phyloP scores from a whole-genome alignment of 1,284 basidiomycete species.

The Heterobasidion annosum region DNA sequence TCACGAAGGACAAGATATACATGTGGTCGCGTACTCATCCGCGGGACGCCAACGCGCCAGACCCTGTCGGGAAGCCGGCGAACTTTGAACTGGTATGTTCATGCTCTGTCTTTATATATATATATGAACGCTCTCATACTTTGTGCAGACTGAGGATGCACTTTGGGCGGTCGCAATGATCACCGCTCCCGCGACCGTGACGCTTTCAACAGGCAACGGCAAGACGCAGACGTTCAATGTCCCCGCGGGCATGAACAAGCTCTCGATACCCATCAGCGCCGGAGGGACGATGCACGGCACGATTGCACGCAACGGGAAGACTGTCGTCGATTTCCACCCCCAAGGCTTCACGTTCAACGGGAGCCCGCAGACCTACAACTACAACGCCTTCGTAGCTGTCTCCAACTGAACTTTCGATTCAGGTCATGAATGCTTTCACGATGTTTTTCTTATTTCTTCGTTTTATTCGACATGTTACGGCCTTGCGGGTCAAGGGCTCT shows the following conservation, averaged over 20 bases:
- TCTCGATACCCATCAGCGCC: slow-evolving; percentile 47
- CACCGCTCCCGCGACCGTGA: slow-evolving; percentile 41
- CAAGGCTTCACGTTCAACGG: slow-evolving; percentile 42
- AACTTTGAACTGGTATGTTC: slow-evolving; percentile 41
- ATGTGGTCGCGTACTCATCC: slow-evolving; percentile 74
- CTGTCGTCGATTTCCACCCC: slow-evolving; percentile 41
- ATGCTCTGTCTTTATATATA: not conserved
- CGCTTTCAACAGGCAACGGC: slow-evolving; percentile 37
- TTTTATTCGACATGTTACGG: too few species aligned
- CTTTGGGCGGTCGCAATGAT: slow-evolving; percentile 64
- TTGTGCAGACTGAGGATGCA: slow-evolving; percentile 36
- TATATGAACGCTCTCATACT: not conserved
- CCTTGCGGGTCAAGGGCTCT: too few species aligned
- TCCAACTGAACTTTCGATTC: not conserved
- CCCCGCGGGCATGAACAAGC: slow-evolving; percentile 53
- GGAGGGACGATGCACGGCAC: slow-evolving; percentile 56
- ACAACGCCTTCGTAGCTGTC: slow-evolving; percentile 47
- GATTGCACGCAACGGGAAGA: slow-evolving; percentile 43
- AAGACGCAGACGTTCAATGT: slow-evolving; percentile 41
- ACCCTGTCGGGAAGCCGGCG: slow-evolving; percentile 44
- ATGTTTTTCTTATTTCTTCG: too few species aligned
- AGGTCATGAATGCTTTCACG: too few species aligned
- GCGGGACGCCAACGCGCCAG: slow-evolving; percentile 40
- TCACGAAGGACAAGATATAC: slow-evolving; percentile 57
- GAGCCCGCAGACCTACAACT: slow-evolving; percentile 51